Conservation (phyloP, 2,329 filamentous ascomycete species). For the Falciphora oryzae region DNA sequence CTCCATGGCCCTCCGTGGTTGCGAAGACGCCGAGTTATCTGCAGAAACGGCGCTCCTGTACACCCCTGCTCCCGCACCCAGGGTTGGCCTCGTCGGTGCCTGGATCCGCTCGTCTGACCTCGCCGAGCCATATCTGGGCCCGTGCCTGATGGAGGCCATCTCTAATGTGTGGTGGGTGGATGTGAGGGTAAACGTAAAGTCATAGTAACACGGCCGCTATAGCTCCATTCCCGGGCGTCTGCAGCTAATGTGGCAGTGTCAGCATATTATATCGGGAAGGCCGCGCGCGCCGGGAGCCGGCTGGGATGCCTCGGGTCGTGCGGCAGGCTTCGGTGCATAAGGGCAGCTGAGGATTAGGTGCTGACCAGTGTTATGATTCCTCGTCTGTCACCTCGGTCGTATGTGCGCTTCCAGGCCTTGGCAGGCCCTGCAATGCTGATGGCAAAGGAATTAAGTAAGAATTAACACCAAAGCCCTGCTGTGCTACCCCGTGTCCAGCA, state of each 20-base stretch:
- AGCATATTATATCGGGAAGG: not conserved
- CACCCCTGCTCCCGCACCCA: constrained; percentile 23
- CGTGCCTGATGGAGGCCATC: constrained; percentile 4
- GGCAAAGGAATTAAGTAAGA: not conserved
- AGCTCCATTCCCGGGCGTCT: constrained; percentile 1
- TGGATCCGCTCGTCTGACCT: constrained; percentile 17
- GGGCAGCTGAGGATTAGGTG: constrained; percentile 3
- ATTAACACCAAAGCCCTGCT: not conserved
- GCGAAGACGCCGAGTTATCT: constrained; percentile 19
- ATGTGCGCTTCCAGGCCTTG: not conserved
- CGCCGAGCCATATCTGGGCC: not conserved
- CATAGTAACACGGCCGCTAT: constrained; percentile 4
- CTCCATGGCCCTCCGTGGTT: constrained; percentile 7
- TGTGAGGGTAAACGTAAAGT: not conserved
- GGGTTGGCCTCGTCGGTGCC: constrained; percentile 16
- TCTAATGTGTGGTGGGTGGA: constrained; percentile 3
- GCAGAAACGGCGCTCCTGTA: constrained; percentile 21
- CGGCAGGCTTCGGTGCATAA: not conserved
- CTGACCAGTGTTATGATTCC: constrained; percentile 2
- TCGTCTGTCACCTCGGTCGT: not conserved
- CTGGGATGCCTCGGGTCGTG: not conserved
- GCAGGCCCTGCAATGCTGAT: not conserved
- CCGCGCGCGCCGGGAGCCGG: not conserved
- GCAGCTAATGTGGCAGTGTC: constrained; percentile 2
- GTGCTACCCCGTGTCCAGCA: constrained; percentile 3